Evolutionary conservation across 2,329 filamentous ascomycete genomes (phyloP), one percentile per base, ranked within the genome.

Genomic region (Magnaporthiopsis rhizophila): DNA sequence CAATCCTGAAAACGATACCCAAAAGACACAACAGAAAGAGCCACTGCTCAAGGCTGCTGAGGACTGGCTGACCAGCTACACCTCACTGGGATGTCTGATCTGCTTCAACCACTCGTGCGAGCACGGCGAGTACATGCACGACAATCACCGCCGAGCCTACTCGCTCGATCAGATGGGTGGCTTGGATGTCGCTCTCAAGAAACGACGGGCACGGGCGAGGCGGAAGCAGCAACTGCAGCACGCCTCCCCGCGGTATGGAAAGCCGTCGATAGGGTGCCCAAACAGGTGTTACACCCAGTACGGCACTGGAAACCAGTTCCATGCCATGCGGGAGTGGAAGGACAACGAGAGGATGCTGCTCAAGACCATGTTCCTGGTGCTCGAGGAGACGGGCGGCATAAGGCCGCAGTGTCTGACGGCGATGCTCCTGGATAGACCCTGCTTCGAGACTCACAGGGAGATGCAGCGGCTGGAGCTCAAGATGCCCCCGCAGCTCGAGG

Each of bases 41-140:
- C 75, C 77, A 8, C 66, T 77, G 18, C 61, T 74, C 58, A 70
- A 71, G n/a, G 69, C 68, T 64, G 77, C 80, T 15, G 81, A 84
- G 68, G 76, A 76, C 28, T 78, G 79, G 50, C 70, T 86, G 30
- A 81, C 81, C 61, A 86, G 82, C 1, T 85, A 86, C 69, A 79
- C 79, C 38, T 77, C 83, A 12, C 76, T 86, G 21, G 82, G 81
- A 15, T 87, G 84, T 68, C 73, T 85, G n/a, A 80, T 86, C 62
- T 87, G 84, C 72, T 83, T 80, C 69, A 82, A 82, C 62, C 81
- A 86, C 70, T 85, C 83, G 15, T 87, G 84, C 65, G 84, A 86
- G 69, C 84, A 87, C 67, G 84, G 84, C 59, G 83, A 86, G 64
- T 86, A 85, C 62, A 81, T 84, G 64, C 71, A 74, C 8, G 80